These are phyloP conservation scores for Chimonanthus praecox DNA, from an alignment of 164 flowering plant species.

Conservation along the genomic window DNA sequence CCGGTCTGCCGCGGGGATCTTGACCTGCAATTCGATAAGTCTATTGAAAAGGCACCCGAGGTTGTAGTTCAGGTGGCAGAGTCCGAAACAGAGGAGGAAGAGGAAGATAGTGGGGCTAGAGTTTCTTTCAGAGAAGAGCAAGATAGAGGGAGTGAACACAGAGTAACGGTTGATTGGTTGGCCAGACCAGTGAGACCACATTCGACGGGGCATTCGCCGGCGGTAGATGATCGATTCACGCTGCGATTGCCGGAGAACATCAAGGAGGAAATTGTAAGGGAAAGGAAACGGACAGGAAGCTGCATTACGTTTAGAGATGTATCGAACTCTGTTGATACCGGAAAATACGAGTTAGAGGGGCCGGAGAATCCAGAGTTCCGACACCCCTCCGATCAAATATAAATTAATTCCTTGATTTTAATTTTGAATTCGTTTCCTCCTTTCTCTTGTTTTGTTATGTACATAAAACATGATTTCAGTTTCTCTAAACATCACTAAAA, in stretches of 20 bases:
- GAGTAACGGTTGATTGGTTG: slow-evolving; percentile 18
- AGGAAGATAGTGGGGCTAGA: slow-evolving; percentile 1
- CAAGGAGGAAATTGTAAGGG: slow-evolving; percentile 21
- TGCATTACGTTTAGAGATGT: slow-evolving; percentile 38
- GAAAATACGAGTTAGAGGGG: too few relatives aligned
- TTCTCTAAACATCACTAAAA: too few relatives aligned
- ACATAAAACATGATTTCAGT: too few relatives aligned
- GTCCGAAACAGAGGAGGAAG: neutral
- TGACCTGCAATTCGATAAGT: slow-evolving; percentile 10
- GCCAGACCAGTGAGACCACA: slow-evolving; percentile 53
- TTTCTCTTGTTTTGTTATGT: too few relatives aligned
- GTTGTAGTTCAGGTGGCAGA: neutral
- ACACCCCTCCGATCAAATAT: too few relatives aligned
- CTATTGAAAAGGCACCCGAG: slow-evolving; percentile 15
- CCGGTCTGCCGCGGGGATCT: slow-evolving; percentile 70
- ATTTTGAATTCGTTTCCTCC: too few relatives aligned
- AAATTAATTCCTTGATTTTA: too few relatives aligned
- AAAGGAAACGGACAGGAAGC: slow-evolving; percentile 40
- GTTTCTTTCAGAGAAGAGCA: slow-evolving; percentile 30
- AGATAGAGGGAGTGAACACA: neutral
- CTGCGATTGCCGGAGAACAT: slow-evolving; percentile 4
- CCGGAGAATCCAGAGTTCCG: too few relatives aligned
- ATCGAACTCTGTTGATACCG: too few relatives aligned
- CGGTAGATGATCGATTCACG: neutral
- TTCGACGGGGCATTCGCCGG: slow-evolving; percentile 54